A percentile compares a stretch with the other conserved stretches of the same genome.
Conservation (phyloP, 805 yeast species). For the Scheffersomyces coipomensis region DNA sequence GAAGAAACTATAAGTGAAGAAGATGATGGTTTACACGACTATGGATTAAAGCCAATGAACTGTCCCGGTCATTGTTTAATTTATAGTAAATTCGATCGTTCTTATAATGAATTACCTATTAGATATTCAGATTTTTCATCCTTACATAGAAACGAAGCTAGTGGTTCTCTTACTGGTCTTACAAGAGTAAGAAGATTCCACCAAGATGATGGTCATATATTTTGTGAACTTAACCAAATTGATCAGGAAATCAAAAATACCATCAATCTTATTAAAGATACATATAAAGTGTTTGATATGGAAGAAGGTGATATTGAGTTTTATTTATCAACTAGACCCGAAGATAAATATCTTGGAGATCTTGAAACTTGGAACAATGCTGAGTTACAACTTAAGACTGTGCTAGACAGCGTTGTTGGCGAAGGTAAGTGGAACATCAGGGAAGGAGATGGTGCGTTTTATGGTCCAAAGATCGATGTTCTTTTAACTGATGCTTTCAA, state of each 20-base stretch:
- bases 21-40: conserved; percentile 29
- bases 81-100: conserved; percentile 70
- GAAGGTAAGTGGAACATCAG: conserved; percentile 68
- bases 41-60: conserved; percentile 92
- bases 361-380: conserved; percentile 80
- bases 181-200: conserved; percentile 94
- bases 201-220: conserved; percentile 98
- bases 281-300: conserved; percentile 70
- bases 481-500: conserved; percentile 75
- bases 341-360: conserved; percentile 70
- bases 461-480: conserved; percentile 95
- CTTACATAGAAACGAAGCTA: conserved; percentile 89
- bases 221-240: conserved; percentile 80
- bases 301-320: conserved; percentile 49
- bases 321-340: conserved; percentile 85
- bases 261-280: conserved; percentile 67
- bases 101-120: conserved; percentile 84
- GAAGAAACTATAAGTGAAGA: conserved; percentile 16
- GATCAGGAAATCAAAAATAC: conserved; percentile 70
- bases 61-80: conserved; percentile 94
- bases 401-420: conserved; percentile 46
- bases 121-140: conserved; percentile 88
- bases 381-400: conserved; percentile 61
- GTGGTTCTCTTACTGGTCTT: conserved; percentile 90
- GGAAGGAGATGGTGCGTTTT: conserved; percentile 95